Evolutionary conservation across 2,329 filamentous ascomycete genomes (phyloP).

Genomic region (Cordyceps pruinosa): DNA sequence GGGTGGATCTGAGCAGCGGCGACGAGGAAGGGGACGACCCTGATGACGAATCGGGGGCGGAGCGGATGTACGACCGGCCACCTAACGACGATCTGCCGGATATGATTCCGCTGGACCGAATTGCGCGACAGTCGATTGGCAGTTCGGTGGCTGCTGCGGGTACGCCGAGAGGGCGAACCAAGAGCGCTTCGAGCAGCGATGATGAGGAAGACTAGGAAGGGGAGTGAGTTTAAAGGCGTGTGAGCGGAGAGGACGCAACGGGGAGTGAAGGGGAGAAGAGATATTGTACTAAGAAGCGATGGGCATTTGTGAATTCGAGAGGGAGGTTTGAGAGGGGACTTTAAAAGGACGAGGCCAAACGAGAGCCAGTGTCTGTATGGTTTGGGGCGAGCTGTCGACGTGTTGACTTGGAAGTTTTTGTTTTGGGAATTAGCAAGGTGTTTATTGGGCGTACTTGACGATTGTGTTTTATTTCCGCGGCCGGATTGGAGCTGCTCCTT

Average conservation of each 20-base stretch:
- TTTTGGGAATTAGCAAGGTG: constrained; percentile 1
- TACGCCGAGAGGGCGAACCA: constrained; percentile 24
- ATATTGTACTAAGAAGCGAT: neutral
- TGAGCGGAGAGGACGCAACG: neutral
- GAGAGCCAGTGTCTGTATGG: no score
- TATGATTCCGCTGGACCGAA: constrained; percentile 3
- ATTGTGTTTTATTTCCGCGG: neutral
- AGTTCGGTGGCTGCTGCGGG: constrained; percentile 29
- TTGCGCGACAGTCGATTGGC: constrained; percentile 19
- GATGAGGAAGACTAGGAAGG: constrained; percentile 5
- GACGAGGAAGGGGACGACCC: constrained; percentile 37
- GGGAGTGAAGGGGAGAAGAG: neutral
- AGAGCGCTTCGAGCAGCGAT: constrained; percentile 22
- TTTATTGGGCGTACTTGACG: neutral
- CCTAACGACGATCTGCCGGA: constrained; percentile 13
- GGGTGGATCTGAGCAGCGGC: constrained; percentile 33
- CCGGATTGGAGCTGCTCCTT: neutral
- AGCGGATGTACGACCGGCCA: constrained; percentile 25
- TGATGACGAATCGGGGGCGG: constrained; percentile 25
- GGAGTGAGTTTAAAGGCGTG: neutral
- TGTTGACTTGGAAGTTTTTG: neutral
- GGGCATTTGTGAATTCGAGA: neutral
- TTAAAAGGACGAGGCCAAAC: no score
- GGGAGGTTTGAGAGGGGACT: neutral
- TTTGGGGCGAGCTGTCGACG: neutral